A percentile compares a stretch with the other conserved stretches of the same genome.
Conservation (phyloP, 1,284 basidiomycete species). For the Moesziomyces globuligerus region DNA sequence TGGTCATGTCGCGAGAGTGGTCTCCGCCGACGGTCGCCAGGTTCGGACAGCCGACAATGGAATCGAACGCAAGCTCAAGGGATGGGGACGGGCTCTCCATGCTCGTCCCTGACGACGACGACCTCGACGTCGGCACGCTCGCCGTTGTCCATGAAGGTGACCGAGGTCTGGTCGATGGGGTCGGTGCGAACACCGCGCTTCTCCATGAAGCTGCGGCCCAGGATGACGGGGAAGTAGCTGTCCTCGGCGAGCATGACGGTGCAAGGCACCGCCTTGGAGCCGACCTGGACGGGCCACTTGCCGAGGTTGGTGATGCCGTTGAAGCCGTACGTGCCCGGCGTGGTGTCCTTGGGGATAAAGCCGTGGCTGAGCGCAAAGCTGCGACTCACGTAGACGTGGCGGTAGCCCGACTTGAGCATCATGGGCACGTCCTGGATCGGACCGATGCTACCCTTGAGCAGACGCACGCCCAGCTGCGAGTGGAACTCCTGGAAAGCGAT, state of each 20-base stretch:
- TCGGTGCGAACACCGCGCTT: constrained; percentile 77
- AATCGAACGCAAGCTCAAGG: constrained; percentile 35
- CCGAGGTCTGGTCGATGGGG: constrained; percentile 78
- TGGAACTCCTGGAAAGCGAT: constrained; percentile 66
- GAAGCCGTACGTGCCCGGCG: constrained; percentile 77
- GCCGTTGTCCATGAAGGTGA: constrained; percentile 93
- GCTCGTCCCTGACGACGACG: constrained; percentile 66
- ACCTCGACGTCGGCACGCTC: constrained; percentile 73
- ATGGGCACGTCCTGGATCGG: constrained; percentile 77
- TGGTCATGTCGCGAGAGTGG: too few species aligned
- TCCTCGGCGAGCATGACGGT: constrained; percentile 82
- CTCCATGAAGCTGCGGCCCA: constrained; percentile 94
- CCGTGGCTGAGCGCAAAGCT: constrained; percentile 89
- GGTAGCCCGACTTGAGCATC: constrained; percentile 94
- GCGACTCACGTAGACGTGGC: constrained; percentile 93
- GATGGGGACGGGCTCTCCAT: constrained; percentile 65
- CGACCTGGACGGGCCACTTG: constrained; percentile 70
- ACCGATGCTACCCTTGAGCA: constrained; percentile 89
- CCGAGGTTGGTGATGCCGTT: constrained; percentile 74
- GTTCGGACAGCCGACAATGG: too few species aligned
- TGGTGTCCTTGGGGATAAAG: constrained; percentile 85
- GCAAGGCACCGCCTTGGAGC: constrained; percentile 70
- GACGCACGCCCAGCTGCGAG: constrained; percentile 79
- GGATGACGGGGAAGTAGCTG: constrained; percentile 93
- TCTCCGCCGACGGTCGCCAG: too few species aligned